Conservation (phyloP, 2,329 filamentous ascomycete species). For the Microascus cirrosus region DNA sequence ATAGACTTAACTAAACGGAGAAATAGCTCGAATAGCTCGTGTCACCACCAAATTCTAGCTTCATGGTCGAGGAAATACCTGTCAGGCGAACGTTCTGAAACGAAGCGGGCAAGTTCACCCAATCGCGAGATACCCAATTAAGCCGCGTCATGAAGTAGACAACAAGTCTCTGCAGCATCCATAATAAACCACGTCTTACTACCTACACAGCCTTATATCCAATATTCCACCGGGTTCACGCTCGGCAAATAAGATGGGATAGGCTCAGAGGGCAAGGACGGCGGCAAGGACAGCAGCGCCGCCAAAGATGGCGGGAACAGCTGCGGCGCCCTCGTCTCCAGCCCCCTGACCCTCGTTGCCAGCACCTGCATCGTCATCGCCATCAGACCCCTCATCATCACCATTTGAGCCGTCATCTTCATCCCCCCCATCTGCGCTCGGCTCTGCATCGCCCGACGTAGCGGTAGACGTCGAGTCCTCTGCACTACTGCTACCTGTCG, state of each 20-base stretch:
- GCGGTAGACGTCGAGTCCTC: too few relatives aligned
- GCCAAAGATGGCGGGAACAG: neutral
- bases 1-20: too few relatives aligned
- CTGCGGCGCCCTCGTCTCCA: neutral
- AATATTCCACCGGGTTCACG: neutral
- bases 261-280: constrained; percentile 1
- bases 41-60: too few relatives aligned
- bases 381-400: neutral
- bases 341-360: neutral
- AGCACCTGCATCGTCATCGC: neutral
- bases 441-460: neutral
- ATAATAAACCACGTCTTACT: too few relatives aligned
- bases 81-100: too few relatives aligned
- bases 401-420: neutral
- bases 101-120: too few relatives aligned
- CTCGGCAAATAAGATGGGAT: neutral
- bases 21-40: too few relatives aligned
- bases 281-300: constrained; percentile 2
- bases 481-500: neutral
- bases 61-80: too few relatives aligned
- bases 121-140: too few relatives aligned
- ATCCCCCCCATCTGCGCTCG: neutral
- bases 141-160: too few relatives aligned
- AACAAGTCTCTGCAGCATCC: too few relatives aligned
- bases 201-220: neutral